Base-by-base conservation (phyloP, 805 yeast genomes). In the Candida maltosa region DNA sequence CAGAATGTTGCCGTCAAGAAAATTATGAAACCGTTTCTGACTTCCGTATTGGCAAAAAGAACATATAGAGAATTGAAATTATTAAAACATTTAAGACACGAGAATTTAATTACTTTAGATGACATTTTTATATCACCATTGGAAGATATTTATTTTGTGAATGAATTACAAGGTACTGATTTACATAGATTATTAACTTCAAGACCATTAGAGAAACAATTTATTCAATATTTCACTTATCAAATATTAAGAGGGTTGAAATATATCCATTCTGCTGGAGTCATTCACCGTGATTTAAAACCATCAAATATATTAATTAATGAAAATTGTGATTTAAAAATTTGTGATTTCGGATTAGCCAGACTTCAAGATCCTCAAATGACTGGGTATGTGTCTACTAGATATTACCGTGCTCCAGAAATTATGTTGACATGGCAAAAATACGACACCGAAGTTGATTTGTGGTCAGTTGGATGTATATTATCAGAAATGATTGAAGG, bases 371-470 rank as follows among this genome's bases (percentile, higher is more conserved):
- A 91, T 64, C 96, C 97, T 10, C 97, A 91, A 60, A 91, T 91
- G 98, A 91, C 97, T 1, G 98, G 97, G 7, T 91, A 91, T 58
- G 98, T 91, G 12, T 83, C 95, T 4, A 91, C 98, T 4, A 65
- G 98, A 53, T 91, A 88, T 68, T 91, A 91, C 63, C 76, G 98
- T 44, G 98, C 97, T 0, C 98, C 98, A 2, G 98, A 91, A 59
- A 91, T 91, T 61, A 91, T 91, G 98, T 75, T 91, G 45, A 88
- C 97, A 18, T 91, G 97, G 97, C 98, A 91, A 60, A 87, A 91
- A 56, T 91, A 91, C 63, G 96, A 89, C 54, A 82, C 87, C 6
- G 97, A 89, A 62, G 97, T 91, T 25, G 98, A 91, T 61, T 86
- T 91, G 50, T 91, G 98, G 98, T 83, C 95, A 16, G 95, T 94